phyloP scores from a whole-genome alignment of 192 early-diverging fungal genomes.

The Bifiguratus adelaidae region DNA sequence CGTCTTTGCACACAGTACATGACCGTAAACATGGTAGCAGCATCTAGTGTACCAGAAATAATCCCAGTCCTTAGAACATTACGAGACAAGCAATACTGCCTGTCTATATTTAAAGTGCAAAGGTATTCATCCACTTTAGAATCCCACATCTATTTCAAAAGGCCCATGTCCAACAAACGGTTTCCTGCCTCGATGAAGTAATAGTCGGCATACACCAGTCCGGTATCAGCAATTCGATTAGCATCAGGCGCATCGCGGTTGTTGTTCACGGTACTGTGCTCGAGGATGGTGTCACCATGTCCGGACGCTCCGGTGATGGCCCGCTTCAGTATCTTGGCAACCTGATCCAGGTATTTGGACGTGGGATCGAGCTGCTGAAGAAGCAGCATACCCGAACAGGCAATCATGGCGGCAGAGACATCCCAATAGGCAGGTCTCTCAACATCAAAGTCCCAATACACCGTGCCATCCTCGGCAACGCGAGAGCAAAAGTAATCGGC shows the following conservation, averaged over 20 bases:
- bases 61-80: too few relatives aligned
- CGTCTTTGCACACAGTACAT: too few relatives aligned
- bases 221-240: constrained; percentile 1
- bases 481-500: background rate
- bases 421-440: constrained; percentile 1
- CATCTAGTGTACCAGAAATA: too few relatives aligned
- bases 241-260: background rate
- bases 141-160: background rate
- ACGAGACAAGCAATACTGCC: too few relatives aligned
- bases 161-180: constrained; percentile 1
- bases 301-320: background rate
- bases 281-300: background rate
- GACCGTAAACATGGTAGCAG: too few relatives aligned
- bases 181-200: constrained; percentile 1
- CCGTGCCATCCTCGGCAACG: background rate
- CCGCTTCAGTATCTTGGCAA: background rate
- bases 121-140: too few relatives aligned
- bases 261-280: constrained; percentile 2
- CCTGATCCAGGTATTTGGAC: background rate
- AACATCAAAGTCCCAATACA: constrained; percentile 2
- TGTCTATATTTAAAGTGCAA: too few relatives aligned
- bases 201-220: constrained; percentile 4
- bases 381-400: constrained; percentile 3
- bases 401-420: constrained; percentile 4
- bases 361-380: constrained; percentile 1